Evolutionary conservation across 1,284 basidiomycete genomes (phyloP).

Genomic region (Vanrija humicola): DNA sequence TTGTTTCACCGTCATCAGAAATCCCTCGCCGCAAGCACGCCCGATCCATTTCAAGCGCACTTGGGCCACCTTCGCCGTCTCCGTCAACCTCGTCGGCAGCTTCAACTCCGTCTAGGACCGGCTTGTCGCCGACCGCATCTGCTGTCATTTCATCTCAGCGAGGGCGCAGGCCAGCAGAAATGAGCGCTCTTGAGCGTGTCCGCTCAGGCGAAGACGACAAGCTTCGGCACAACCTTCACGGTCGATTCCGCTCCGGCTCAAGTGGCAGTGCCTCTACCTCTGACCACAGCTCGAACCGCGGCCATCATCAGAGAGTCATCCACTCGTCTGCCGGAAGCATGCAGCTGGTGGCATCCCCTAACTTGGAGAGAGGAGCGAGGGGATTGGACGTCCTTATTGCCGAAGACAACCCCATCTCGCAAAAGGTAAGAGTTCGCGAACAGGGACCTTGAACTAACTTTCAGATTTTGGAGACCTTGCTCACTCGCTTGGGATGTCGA

Average conservation of each 20-base stretch:
- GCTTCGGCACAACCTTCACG: slow-evolving; percentile 66
- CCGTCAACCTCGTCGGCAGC: slow-evolving; percentile 90
- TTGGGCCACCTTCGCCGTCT: slow-evolving; percentile 63
- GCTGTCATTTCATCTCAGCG: slow-evolving; percentile 50
- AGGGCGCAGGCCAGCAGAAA: slow-evolving; percentile 75
- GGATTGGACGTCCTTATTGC: slow-evolving; percentile 83
- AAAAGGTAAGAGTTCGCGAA: slow-evolving; percentile 53
- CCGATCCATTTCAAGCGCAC: neutral
- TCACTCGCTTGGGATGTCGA: slow-evolving; percentile 86
- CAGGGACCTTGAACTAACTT: neutral
- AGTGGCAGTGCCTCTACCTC: slow-evolving; percentile 50
- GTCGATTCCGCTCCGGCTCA: slow-evolving; percentile 79
- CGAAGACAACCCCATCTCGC: slow-evolving; percentile 95
- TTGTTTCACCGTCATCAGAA: neutral
- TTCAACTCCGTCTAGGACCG: slow-evolving; percentile 77
- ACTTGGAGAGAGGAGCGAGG: neutral
- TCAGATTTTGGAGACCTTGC: slow-evolving; percentile 81
- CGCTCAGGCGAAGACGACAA: slow-evolving; percentile 72
- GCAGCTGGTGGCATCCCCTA: slow-evolving; percentile 3
- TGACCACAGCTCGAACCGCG: slow-evolving; percentile 48
- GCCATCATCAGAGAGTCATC: slow-evolving; percentile 21
- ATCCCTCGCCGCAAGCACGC: slow-evolving; percentile 7
- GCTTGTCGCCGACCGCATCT: slow-evolving; percentile 22
- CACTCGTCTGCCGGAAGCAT: neutral
- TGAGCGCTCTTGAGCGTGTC: slow-evolving; percentile 76